Base-by-base conservation (phyloP, 805 yeast genomes). In the Schwanniomyces polymorphus region DNA sequence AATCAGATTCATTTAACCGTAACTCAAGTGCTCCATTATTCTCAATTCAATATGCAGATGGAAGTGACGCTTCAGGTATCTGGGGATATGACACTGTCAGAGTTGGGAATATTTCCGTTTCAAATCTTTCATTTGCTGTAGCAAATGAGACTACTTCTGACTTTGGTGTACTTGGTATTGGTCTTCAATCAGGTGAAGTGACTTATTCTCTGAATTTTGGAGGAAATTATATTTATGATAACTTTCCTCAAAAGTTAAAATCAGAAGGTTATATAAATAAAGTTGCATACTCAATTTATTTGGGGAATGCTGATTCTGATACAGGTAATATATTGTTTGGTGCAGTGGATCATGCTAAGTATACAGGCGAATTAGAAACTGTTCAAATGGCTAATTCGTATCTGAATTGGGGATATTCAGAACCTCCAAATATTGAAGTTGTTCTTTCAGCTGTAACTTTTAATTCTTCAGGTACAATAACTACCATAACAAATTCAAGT, bases 81-180 rank as follows among this genome's bases (percentile, higher is more conserved):
- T 80, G 82, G 82, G 95, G 88, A 16, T 65, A 72, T 39, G 97
- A 91, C 57, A 67, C 70, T 35, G 73, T 91, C 4, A 50, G 55
- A 2, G 56, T 88, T 45, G 81, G 83, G 40, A 79, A 73, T 42
- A 63, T 75, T 11, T 64, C 72, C 2, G 68, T 88, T 10, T 50
- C 69, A 0, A 68, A 72, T 46, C 67, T 86, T 27, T 80, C 89
- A 5, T 78, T 91, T 63, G 97, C 95, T 1, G 81, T 90, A 21
- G 95, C 88, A 2, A 81, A 81, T 58, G 62, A 65, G 28, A 79
- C 89, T 1, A 80, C 82, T 50, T 82, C 91, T 3, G 63, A 81
- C 7, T 67, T 77, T 48, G 92, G 95, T 46, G 92, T 88, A 23
- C 64, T 88, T 35, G 91, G 91, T 26, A 80, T 88, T 51, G 92